Base-by-base conservation (phyloP, 2,329 filamentous ascomycete species). In the Fusarium sp. region DNA sequence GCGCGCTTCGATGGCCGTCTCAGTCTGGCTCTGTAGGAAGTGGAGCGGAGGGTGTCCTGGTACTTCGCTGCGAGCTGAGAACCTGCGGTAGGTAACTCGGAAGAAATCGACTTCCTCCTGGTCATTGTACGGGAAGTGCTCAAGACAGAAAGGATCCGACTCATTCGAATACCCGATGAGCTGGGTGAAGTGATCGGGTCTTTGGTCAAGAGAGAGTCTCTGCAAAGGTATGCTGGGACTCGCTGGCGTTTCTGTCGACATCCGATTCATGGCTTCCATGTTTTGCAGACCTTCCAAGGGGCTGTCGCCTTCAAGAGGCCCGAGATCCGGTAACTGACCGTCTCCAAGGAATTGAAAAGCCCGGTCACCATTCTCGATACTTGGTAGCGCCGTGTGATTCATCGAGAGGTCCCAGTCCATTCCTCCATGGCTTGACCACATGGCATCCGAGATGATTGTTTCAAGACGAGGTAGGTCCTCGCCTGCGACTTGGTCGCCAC, bases 101-200 rank as follows among this genome's bases (percentile, higher is more conserved):
- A 74, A 76, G 71, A 82, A 82, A 22, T 57, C 52, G 13, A 57
- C 52, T 4, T 57, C 52, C 8, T 82, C 80, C 3, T 67, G 62
- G 16, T 75, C 57, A 64, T 70, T 47, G 66, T 76, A 65, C 1
- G 62, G 62, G 20, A 58, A 65, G 24, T 47, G 38, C 18, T 65
- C 27, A 5, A 65, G 62, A 8, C 20, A 29, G 14, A 65, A 65
- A 14, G 62, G 54, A 29, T 65, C 62, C 7, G 52, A 65, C 31
- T 65, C 52, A 14, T 65, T 65, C 1, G 62, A 65, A 42, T 59
- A 65, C 11, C 62, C 62, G 1, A 65, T 34, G 22, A 58, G 20
- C 24, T 45, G 37, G 13, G 62, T 45, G 8, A 40, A 65, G 27
- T 58, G 29, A 13, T 45, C 27, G 5, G 37, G 52, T 22, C 37